phyloP scores from a whole-genome alignment of 2,329 filamentous ascomycete species.

The Lojkania enalia region DNA sequence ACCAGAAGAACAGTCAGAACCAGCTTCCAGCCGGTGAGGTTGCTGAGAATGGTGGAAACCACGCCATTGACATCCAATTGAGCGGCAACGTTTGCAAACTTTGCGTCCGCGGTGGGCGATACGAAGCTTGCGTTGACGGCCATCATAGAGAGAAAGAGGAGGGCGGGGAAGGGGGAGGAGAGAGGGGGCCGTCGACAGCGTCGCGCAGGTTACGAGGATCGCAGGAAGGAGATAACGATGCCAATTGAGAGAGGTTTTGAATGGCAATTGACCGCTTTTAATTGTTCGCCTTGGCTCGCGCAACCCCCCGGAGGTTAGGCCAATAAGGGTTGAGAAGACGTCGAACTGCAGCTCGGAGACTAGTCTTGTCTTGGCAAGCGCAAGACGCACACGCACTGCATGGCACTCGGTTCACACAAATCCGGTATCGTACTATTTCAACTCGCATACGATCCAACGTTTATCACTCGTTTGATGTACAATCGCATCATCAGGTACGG shows the following conservation, averaged over 20 bases:
- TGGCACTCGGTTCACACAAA: no score
- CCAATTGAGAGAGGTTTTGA: background rate
- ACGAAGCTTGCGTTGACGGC: conserved; percentile 44
- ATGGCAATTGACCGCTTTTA: background rate
- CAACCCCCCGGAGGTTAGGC: no score
- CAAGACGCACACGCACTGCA: no score
- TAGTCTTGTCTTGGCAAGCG: no score
- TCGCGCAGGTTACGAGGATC: no score
- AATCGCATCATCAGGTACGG: no score
- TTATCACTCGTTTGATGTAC: no score
- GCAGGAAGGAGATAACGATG: background rate
- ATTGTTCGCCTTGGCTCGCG: background rate
- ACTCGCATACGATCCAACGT: no score
- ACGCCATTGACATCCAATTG: conserved; percentile 38
- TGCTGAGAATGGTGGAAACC: conserved; percentile 34
- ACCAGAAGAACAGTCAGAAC: conserved; percentile 71
- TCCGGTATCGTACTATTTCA: no score
- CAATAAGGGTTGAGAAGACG: no score
- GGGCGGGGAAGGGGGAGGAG: background rate
- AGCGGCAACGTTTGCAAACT: conserved; percentile 34
- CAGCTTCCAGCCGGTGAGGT: conserved; percentile 59
- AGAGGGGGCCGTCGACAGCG: no score
- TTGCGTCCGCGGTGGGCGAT: conserved; percentile 46
- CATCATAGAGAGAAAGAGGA: conserved; percentile 24
- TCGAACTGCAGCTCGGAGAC: no score